These are phyloP conservation scores for Pseudogymnoascus sp. DNA, from an alignment of 2,329 filamentous ascomycete genomes.

Conservation along the genomic window DNA sequence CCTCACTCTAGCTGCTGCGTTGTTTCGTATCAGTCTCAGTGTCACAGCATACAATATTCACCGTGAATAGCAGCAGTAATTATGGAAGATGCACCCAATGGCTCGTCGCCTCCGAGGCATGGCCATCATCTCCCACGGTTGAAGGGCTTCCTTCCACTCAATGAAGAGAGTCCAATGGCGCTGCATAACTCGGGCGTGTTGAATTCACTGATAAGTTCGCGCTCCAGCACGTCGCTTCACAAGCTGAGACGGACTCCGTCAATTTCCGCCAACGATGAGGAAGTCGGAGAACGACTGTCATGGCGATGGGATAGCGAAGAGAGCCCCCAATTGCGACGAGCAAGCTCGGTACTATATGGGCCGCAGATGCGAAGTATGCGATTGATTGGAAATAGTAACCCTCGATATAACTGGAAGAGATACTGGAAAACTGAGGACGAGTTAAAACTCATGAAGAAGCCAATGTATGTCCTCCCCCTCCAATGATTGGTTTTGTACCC, in stretches of 20 bases:
- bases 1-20: not conserved
- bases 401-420: slow-evolving; percentile 74
- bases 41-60: not conserved
- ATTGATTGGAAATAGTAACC: slow-evolving; percentile 82
- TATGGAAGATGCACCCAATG: not conserved
- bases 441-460: slow-evolving; percentile 61
- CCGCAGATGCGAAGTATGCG: slow-evolving; percentile 75
- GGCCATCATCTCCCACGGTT: slow-evolving; percentile 21
- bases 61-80: not conserved
- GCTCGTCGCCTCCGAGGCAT: slow-evolving; percentile 19
- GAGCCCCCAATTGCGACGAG: slow-evolving; percentile 46
- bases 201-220: slow-evolving; percentile 24
- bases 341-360: slow-evolving; percentile 53
- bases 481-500: not conserved
- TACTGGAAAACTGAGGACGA: slow-evolving; percentile 81
- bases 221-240: slow-evolving; percentile 24
- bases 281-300: not conserved
- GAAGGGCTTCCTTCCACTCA: slow-evolving; percentile 23
- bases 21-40: not conserved
- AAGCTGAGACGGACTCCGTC: slow-evolving; percentile 8
- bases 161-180: slow-evolving; percentile 25
- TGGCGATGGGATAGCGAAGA: slow-evolving; percentile 18
- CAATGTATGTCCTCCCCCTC: slow-evolving; percentile 44
- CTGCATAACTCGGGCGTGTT: slow-evolving; percentile 27
- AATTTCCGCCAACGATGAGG: not conserved